Evolutionary conservation across 2,329 filamentous ascomycete species (phyloP), one percentile per base, ranked within the genome.

Genomic region (Massarina eburnea): DNA sequence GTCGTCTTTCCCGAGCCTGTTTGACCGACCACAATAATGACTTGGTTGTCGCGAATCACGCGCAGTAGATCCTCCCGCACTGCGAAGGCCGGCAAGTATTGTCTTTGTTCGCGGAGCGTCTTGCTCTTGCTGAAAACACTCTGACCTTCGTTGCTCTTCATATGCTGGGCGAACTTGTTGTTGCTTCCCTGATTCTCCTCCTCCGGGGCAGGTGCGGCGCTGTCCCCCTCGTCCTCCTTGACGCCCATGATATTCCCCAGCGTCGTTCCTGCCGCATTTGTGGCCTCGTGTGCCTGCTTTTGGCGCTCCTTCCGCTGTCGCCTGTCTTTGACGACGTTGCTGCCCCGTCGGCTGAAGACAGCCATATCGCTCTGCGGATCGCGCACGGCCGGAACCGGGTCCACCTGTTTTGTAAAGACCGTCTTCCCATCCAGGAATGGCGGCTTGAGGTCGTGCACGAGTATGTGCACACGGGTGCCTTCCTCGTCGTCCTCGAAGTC

Each of bases 281-380:
- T 97, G 6, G 94, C 92, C 62, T 97, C 88, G 66, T 96, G 91
- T 0, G 94, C 92, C 70, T 97, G 92, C 60, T 91, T 90, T 63
- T 95, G 89, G 33, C 94, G 83, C 68, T 99, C 94, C 52, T 91
- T 87, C 70, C 96, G 91, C 71, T 96, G 91, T 33, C 95, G 80
- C 58, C 87, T 85, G 59, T 99, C 94, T 62, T 88, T 89, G 10
- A 99, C 94, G 2, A 96, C 91, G 59, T 84, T 88, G 66, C 92
- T 97, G 1, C 94, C 94, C 68, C 96, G 96, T 34, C 92, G 82
- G 73, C 91, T 95, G 61, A 97, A 97, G 1, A 99, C 91, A 1
- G 94, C 94, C 94, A 99, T 96, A 64, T 99, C 94, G 66, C 95
- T 99, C 71, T 97, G 92, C 20, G 88, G 85, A 67, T 99, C 94